Evolutionary conservation across 139 green algal species (phyloP).

Genomic region (Raphidocelis subcapitata): DNA sequence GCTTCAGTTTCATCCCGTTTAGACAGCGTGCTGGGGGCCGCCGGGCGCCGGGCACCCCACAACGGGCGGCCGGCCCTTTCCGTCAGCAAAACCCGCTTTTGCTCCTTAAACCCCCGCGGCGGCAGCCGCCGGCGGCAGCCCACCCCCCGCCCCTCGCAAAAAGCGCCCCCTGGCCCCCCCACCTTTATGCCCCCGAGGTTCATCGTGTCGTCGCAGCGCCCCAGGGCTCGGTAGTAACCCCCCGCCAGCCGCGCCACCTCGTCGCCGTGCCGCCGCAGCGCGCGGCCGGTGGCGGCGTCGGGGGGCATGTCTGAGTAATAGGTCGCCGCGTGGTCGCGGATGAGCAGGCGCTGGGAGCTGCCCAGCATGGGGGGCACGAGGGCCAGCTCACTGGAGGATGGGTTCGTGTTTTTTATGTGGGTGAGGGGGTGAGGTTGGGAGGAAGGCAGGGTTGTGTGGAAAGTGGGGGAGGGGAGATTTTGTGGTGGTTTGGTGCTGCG

Average conservation of each 20-base stretch:
- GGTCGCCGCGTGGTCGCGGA: constrained; percentile 69
- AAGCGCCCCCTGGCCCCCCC: neutral
- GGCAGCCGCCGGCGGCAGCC: too few species aligned
- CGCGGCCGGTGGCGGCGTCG: constrained; percentile 5
- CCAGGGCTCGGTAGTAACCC: constrained; percentile 68
- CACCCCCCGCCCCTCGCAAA: too few species aligned
- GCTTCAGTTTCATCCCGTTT: too few species aligned
- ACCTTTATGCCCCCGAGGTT: constrained; percentile 95
- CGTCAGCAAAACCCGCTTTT: too few species aligned
- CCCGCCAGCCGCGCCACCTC: constrained; percentile 69
- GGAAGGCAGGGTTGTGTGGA: too few species aligned
- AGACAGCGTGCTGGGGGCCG: too few species aligned
- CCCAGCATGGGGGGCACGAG: constrained; percentile 78
- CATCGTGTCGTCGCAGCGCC: constrained; percentile 94
- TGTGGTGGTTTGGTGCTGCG: neutral
- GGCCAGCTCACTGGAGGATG: constrained; percentile 59
- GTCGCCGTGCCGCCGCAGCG: constrained; percentile 88
- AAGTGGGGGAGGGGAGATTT: neutral
- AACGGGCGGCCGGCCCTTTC: too few species aligned
- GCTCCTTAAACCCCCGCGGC: too few species aligned
- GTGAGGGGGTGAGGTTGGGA: neutral
- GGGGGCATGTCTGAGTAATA: constrained; percentile 93
- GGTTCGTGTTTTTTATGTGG: neutral
- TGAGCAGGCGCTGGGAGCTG: constrained; percentile 80
- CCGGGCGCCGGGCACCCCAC: too few species aligned